Evolutionary conservation across 768 basidiomycete genomes (phyloP).

Genomic region (Rhizopogon salebrosus): DNA sequence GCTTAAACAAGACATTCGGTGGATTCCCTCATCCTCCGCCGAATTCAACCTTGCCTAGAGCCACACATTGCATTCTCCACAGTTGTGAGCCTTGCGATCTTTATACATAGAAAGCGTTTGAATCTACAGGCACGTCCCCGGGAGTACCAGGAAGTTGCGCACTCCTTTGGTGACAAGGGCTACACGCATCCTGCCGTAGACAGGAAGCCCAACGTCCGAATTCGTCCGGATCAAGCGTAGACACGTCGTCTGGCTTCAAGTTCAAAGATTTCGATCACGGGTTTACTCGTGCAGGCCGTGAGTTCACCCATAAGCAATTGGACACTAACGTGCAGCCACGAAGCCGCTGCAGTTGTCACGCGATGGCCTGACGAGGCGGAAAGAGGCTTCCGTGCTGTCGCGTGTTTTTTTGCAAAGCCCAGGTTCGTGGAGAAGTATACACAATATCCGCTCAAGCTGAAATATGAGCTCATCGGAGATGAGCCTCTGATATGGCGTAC

Average conservation of each 20-base stretch:
- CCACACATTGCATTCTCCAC: constrained; percentile 24
- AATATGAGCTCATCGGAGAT: not conserved
- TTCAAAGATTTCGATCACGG: constrained; percentile 32
- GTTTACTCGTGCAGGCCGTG: constrained; percentile 5
- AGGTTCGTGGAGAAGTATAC: constrained; percentile 10
- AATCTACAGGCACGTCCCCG: constrained; percentile 5
- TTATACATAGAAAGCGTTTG: constrained; percentile 28
- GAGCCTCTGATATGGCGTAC: not conserved
- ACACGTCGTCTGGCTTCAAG: constrained; percentile 25
- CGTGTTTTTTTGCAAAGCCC: constrained; percentile 15
- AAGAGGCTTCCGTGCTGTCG: constrained; percentile 10
- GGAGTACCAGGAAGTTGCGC: constrained; percentile 13
- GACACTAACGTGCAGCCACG: constrained; percentile 6
- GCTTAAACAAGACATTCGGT: constrained; percentile 16
- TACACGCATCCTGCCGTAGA: constrained; percentile 34
- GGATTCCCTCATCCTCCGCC: constrained; percentile 18
- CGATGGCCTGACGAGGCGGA: constrained; percentile 6
- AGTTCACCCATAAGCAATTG: constrained; percentile 5
- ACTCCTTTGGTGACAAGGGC: constrained; percentile 20
- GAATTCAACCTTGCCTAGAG: constrained; percentile 18
- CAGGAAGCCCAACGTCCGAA: constrained; percentile 28
- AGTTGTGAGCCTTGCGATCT: constrained; percentile 29
- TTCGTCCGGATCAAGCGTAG: constrained; percentile 20
- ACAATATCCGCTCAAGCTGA: constrained; percentile 1
- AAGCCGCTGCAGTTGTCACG: constrained; percentile 2